Percentiles rank a stretch among this genome's conserved stretches.
Evolutionary conservation across 176 grass and related monocot species (phyloP).

Genomic region (Musa schizocarpa): DNA sequence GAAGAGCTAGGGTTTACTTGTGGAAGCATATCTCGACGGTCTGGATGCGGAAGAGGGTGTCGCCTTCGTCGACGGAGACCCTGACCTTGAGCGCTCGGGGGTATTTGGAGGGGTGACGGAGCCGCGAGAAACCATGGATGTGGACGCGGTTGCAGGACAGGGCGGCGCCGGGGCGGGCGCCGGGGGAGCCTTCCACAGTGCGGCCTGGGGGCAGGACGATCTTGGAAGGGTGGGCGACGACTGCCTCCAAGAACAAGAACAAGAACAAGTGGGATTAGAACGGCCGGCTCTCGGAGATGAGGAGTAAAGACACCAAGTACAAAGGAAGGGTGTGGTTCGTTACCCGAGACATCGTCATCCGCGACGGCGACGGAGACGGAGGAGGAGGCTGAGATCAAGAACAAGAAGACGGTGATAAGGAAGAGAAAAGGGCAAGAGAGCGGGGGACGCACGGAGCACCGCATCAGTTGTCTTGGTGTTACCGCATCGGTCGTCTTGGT

Average conservation of each 20-base stretch:
- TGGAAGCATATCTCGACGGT: slow-evolving; percentile 84
- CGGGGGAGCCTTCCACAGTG: slow-evolving; percentile 25
- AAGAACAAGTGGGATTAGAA: not conserved
- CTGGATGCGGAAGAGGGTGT: slow-evolving; percentile 33
- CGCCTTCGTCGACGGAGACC: slow-evolving; percentile 27
- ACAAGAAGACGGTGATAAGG: slow-evolving; percentile 18
- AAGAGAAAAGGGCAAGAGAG: not conserved
- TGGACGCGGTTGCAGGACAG: slow-evolving; percentile 50
- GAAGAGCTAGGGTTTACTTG: slow-evolving; percentile 40
- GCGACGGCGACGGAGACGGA: slow-evolving; percentile 10
- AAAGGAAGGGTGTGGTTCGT: not conserved
- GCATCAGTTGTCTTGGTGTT: too few relatives aligned
- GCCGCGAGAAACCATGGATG: slow-evolving; percentile 53
- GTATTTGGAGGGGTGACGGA: slow-evolving; percentile 56
- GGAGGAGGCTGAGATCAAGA: slow-evolving; percentile 9
- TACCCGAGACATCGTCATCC: slow-evolving; percentile 50
- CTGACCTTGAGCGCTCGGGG: slow-evolving; percentile 50
- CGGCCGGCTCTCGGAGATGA: not conserved
- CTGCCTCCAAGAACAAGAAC: slow-evolving; percentile 12
- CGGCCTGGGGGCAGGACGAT: slow-evolving; percentile 17
- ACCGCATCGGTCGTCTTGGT: too few relatives aligned
- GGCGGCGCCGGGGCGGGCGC: slow-evolving; percentile 20
- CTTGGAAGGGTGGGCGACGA: slow-evolving; percentile 26
- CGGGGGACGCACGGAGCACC: not conserved
- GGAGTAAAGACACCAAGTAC: slow-evolving; percentile 2